Evolutionary conservation across 2,329 filamentous ascomycete species (phyloP).

Genomic region (Rutstroemia sp.): DNA sequence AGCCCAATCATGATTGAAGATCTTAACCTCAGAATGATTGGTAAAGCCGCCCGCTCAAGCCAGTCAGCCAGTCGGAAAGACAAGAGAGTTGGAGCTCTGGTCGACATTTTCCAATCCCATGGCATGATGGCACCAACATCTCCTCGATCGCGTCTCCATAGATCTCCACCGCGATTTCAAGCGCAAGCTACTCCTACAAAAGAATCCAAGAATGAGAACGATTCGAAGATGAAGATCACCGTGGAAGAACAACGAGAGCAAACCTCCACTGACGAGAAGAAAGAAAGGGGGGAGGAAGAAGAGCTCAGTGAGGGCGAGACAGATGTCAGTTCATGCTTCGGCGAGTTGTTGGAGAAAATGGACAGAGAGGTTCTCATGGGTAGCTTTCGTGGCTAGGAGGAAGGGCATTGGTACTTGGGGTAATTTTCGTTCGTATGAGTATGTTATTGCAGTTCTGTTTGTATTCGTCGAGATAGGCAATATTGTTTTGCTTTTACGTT

Average conservation of each 20-base stretch:
- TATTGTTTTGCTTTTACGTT: no score
- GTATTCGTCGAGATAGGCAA: no score
- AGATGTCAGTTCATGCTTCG: slow-evolving; percentile 6
- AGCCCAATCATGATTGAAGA: background rate
- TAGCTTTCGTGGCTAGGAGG: background rate
- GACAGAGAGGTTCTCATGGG: background rate
- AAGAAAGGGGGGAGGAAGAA: background rate
- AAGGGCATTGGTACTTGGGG: no score
- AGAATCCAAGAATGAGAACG: background rate
- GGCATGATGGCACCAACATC: slow-evolving; percentile 13
- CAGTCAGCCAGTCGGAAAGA: background rate
- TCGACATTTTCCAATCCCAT: slow-evolving; percentile 20
- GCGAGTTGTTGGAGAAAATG: slow-evolving; percentile 5
- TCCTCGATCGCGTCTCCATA: background rate
- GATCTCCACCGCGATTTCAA: background rate
- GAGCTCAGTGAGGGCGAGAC: slow-evolving; percentile 3
- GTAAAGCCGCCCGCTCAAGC: slow-evolving; percentile 10
- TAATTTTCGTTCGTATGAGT: background rate
- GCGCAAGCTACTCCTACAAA: background rate
- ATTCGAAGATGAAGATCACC: background rate
- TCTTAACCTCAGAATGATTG: slow-evolving; percentile 10
- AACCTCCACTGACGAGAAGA: background rate
- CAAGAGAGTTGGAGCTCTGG: slow-evolving; percentile 13
- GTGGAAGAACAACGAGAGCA: no score
- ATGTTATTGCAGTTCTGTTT: no score